Conservation (phyloP, 1,284 basidiomycete genomes). For the Jaminaea rosea region DNA sequence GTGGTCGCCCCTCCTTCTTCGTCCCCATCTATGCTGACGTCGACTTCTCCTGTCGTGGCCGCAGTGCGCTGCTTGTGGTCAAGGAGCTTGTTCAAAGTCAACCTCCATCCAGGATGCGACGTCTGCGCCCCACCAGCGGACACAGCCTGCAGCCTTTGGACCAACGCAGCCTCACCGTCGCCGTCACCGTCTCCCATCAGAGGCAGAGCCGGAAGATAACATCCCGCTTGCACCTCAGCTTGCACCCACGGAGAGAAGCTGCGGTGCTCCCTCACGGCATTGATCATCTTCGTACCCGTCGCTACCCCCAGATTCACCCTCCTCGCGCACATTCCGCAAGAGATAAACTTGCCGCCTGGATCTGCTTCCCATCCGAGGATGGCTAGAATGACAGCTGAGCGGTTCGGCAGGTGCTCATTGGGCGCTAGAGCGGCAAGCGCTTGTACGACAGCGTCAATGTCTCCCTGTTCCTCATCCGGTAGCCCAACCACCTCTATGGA, state of each 20-base stretch:
- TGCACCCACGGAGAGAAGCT: not conserved
- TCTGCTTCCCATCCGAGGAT: not conserved
- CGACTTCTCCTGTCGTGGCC: not conserved
- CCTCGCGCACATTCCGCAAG: not conserved
- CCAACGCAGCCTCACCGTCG: not conserved
- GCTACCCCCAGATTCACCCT: not conserved
- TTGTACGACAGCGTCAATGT: too few relatives aligned
- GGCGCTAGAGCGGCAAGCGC: not conserved
- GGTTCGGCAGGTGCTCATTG: not conserved
- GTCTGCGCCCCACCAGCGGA: not conserved
- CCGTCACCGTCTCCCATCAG: not conserved
- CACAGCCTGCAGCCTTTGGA: not conserved
- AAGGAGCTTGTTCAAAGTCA: not conserved
- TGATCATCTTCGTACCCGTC: not conserved
- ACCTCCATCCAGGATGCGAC: not conserved
- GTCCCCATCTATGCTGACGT: not conserved
- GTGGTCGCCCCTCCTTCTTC: not conserved
- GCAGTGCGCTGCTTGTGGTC: not conserved
- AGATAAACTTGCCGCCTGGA: not conserved
- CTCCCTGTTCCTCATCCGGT: too few relatives aligned
- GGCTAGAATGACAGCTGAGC: not conserved
- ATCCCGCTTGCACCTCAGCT: not conserved
- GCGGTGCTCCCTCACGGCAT: not conserved
- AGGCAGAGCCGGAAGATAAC: not conserved
- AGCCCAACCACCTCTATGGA: too few relatives aligned